A percentile compares a stretch with the other conserved stretches of the same genome.
Evolutionary conservation across 148 eudicot genomes (phyloP).

Genomic region (Dianthus caryophyllus): DNA sequence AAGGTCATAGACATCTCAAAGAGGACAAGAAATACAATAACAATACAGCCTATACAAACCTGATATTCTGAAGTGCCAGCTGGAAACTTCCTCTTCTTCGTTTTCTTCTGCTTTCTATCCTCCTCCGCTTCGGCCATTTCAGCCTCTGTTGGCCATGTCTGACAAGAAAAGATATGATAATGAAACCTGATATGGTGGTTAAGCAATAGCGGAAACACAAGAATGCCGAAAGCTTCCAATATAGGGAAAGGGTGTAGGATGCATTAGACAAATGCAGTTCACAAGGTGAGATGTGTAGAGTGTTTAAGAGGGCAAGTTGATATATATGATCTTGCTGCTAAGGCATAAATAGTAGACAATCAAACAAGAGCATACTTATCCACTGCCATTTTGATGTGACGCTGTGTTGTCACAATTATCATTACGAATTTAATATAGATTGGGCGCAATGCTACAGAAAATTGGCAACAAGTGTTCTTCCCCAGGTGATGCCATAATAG

Average conservation of each 20-base stretch:
- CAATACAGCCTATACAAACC: conserved; percentile 34
- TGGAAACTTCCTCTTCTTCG: conserved; percentile 59
- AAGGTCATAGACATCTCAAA: neutral
- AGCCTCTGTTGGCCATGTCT: conserved; percentile 99
- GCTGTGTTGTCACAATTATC: neutral
- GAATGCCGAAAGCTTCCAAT: neutral
- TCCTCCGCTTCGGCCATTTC: conserved; percentile 95
- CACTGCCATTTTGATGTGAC: neutral
- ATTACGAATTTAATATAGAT: neutral
- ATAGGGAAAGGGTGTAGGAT: neutral
- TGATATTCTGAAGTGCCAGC: conserved; percentile 91
- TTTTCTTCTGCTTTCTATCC: conserved; percentile 50
- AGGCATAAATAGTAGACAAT: neutral
- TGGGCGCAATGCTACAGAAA: neutral
- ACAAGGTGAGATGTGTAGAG: too few species aligned
- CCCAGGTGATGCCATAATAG: neutral
- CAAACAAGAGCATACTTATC: neutral
- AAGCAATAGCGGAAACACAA: neutral
- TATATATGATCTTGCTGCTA: neutral
- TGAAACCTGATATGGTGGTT: neutral
- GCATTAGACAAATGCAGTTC: neutral
- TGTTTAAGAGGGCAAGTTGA: neutral
- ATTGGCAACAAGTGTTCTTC: neutral
- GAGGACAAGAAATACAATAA: conserved; percentile 2
- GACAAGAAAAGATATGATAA: conserved; percentile 19